Evolutionary conservation across 768 basidiomycete species (phyloP).

Genomic region (Panellus pusillus): DNA sequence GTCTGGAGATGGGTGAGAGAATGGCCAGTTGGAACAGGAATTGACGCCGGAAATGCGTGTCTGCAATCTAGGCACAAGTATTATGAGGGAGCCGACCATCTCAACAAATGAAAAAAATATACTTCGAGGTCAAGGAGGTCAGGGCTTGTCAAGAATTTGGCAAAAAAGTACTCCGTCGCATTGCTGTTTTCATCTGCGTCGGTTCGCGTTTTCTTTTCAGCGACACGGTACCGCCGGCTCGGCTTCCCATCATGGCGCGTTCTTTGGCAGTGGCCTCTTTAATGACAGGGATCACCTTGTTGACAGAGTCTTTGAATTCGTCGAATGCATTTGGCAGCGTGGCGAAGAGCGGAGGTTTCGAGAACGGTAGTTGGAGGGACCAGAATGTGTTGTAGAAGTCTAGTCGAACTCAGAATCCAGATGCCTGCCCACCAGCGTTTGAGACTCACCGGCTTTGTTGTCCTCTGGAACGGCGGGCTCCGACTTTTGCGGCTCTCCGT

Average conservation of each 20-base stretch:
- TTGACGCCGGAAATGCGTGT: constrained; percentile 91
- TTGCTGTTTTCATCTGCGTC: constrained; percentile 54
- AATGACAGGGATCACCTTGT: constrained; percentile 74
- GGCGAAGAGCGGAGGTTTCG: constrained; percentile 72
- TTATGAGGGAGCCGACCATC: constrained; percentile 5
- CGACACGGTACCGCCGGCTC: constrained; percentile 38
- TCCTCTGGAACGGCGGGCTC: constrained; percentile 30
- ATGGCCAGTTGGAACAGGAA: constrained; percentile 84
- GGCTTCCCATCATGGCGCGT: constrained; percentile 82
- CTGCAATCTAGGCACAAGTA: constrained; percentile 62
- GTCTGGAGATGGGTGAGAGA: constrained; percentile 71
- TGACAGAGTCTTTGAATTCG: constrained; percentile 69
- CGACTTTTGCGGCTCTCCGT: constrained; percentile 43
- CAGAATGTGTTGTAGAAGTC: constrained; percentile 90
- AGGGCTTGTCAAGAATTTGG: constrained; percentile 88
- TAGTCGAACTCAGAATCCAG: constrained; percentile 22
- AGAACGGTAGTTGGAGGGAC: constrained; percentile 85
- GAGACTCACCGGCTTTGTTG: constrained; percentile 60
- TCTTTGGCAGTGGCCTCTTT: constrained; percentile 88
- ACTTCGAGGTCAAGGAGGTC: constrained; percentile 89
- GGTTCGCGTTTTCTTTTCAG: constrained; percentile 69
- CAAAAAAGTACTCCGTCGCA: constrained; percentile 81
- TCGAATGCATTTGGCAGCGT: constrained; percentile 53
- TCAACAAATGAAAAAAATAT: constrained; percentile 19
- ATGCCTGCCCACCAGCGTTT: neutral